These are phyloP conservation scores for Xylogone sp. DNA, from an alignment of 2,329 filamentous ascomycete genomes.

Conservation along the genomic window DNA sequence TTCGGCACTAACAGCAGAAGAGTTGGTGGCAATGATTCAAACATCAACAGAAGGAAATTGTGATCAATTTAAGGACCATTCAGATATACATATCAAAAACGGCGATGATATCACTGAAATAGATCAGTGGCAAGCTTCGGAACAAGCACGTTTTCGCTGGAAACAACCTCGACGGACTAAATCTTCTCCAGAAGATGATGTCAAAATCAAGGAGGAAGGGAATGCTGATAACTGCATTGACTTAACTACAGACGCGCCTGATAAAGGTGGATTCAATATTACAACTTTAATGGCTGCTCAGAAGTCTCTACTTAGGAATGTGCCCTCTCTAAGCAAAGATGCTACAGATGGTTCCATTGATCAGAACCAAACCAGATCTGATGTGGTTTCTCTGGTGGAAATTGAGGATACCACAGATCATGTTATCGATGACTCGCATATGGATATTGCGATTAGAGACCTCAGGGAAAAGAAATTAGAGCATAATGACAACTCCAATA, in stretches of 20 bases:
- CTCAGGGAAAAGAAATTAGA: slow-evolving; percentile 12
- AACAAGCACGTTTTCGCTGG: neutral
- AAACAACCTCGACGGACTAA: neutral
- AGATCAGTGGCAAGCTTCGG: neutral
- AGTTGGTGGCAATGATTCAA: too few relatives aligned
- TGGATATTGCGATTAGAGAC: slow-evolving; percentile 7
- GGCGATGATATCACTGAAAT: neutral
- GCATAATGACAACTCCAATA: slow-evolving; percentile 14
- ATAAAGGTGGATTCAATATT: neutral
- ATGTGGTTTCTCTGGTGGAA: neutral
- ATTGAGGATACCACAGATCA: neutral
- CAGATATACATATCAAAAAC: too few relatives aligned
- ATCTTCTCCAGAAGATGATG: neutral
- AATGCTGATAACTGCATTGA: neutral
- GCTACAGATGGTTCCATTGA: neutral
- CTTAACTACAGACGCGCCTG: neutral
- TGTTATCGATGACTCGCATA: slow-evolving; percentile 1
- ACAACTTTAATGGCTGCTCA: slow-evolving; percentile 5
- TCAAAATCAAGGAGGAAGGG: neutral
- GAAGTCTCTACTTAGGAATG: neutral
- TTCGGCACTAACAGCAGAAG: too few relatives aligned
- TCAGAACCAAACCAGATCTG: neutral
- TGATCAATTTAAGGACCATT: too few relatives aligned
- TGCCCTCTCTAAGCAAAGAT: neutral
- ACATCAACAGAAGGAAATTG: too few relatives aligned